phyloP scores from a whole-genome alignment of 768 basidiomycete genomes.

The Neoboletus magnificus region DNA sequence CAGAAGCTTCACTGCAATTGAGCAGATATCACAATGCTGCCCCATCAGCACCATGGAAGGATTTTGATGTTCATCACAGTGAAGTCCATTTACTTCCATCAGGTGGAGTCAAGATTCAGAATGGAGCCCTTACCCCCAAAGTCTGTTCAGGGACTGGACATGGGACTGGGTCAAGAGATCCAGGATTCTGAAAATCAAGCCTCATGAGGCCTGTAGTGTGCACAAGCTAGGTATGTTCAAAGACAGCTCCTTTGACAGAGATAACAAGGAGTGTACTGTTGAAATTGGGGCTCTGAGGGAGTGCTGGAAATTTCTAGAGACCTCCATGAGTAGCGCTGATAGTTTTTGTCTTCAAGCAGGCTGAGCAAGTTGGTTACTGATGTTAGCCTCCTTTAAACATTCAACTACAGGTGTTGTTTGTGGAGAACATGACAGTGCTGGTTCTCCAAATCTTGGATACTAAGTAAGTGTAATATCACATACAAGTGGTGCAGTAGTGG shows the following conservation, averaged over 20 bases:
- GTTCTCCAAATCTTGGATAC: slow-evolving; percentile 57
- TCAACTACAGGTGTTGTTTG: slow-evolving; percentile 49
- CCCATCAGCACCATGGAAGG: slow-evolving; percentile 41
- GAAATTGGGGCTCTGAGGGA: slow-evolving; percentile 14
- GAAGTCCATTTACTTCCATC: slow-evolving; percentile 15
- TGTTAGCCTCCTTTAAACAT: slow-evolving; percentile 33
- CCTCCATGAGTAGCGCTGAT: slow-evolving; percentile 31
- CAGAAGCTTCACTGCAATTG: background rate
- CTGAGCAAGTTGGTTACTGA: background rate
- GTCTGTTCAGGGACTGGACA: slow-evolving; percentile 36
- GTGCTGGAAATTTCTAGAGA: slow-evolving; percentile 32
- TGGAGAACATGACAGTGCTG: slow-evolving; percentile 48
- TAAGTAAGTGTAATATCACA: slow-evolving; percentile 36
- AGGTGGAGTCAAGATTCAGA: slow-evolving; percentile 1
- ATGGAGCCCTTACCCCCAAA: slow-evolving; percentile 33
- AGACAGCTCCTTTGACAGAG: slow-evolving; percentile 16
- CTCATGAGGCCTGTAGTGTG: slow-evolving; percentile 13
- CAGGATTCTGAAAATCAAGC: slow-evolving; percentile 18
- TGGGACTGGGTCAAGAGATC: slow-evolving; percentile 30
- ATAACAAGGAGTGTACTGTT: background rate
- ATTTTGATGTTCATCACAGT: slow-evolving; percentile 30
- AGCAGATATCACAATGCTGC: slow-evolving; percentile 37
- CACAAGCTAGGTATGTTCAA: slow-evolving; percentile 24
- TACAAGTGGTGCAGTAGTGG: background rate
- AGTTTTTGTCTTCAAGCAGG: background rate